These are phyloP conservation scores for Capsicum baccatum DNA, from an alignment of 257 asterid species.

Conservation along the genomic window DNA sequence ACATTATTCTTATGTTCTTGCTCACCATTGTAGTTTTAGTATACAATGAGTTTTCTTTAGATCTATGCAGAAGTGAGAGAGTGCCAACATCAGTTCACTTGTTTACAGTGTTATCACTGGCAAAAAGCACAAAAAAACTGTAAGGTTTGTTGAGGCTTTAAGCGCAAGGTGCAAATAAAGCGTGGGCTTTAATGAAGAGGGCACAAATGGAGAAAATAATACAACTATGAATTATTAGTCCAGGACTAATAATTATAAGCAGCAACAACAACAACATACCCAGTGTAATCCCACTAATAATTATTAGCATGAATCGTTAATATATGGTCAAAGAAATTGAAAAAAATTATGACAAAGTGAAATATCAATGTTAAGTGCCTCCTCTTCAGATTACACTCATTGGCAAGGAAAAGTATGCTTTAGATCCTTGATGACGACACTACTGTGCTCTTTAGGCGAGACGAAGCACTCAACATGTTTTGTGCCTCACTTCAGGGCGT, in stretches of 20 bases:
- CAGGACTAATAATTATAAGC: background rate
- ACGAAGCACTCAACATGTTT: background rate
- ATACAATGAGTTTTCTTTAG: background rate
- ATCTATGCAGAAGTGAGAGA: background rate
- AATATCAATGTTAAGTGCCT: background rate
- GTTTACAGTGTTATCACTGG: background rate
- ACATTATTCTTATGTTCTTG: constrained; percentile 10
- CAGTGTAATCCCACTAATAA: background rate
- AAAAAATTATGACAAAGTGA: constrained; percentile 1
- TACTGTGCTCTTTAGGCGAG: background rate
- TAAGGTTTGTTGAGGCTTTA: background rate
- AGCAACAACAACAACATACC: too few species aligned
- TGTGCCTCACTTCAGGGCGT: background rate
- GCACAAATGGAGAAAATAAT: background rate
- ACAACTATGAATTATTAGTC: background rate
- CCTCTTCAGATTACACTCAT: background rate
- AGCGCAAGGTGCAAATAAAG: background rate
- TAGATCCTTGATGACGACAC: background rate
- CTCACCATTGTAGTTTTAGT: constrained; percentile 5
- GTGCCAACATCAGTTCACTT: constrained; percentile 5
- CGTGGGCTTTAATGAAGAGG: background rate
- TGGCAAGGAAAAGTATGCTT: background rate
- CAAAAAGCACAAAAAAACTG: background rate
- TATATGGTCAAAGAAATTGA: background rate
- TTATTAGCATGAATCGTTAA: background rate